Evolutionary conservation across 2,329 filamentous ascomycete species (phyloP).

Genomic region (Penicillium sp.): DNA sequence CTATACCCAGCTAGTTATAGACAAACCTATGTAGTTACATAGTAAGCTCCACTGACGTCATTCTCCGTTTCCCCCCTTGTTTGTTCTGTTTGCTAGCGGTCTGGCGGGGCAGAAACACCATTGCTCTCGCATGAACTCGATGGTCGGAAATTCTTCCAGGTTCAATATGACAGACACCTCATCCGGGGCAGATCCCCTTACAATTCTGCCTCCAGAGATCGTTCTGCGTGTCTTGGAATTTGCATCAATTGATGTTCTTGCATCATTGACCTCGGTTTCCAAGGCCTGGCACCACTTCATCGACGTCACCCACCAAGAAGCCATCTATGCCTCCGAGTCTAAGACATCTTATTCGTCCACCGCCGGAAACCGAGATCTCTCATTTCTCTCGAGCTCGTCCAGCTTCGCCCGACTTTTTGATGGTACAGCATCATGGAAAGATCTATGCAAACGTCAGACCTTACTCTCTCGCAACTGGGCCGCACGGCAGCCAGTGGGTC

Average conservation of each 20-base stretch:
- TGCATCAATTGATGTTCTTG: slow-evolving; percentile 31
- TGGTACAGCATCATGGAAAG: slow-evolving; percentile 39
- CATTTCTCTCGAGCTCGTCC: slow-evolving; percentile 22
- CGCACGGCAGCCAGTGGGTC: slow-evolving; percentile 27
- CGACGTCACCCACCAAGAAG: slow-evolving; percentile 40
- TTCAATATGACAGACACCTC: slow-evolving; percentile 19
- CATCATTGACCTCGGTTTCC: slow-evolving; percentile 32
- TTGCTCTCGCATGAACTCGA: no score
- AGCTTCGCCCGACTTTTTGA: slow-evolving; percentile 35
- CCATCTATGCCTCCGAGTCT: slow-evolving; percentile 35
- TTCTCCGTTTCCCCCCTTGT: no score
- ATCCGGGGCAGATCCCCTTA: slow-evolving; percentile 24
- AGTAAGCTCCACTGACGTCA: no score
- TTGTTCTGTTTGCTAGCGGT: no score
- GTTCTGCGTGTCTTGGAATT: slow-evolving; percentile 41
- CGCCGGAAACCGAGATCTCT: slow-evolving; percentile 26
- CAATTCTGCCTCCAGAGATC: slow-evolving; percentile 37
- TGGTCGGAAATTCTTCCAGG: no score
- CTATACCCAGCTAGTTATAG: no score
- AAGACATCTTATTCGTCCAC: slow-evolving; percentile 28
- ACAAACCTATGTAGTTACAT: no score
- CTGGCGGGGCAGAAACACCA: no score
- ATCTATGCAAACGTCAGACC: slow-evolving; percentile 40
- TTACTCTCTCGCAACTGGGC: slow-evolving; percentile 40
- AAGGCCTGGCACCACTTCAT: slow-evolving; percentile 41